Base-by-base conservation (phyloP, 495 filamentous ascomycete species). In the Penicillium maclennaniae region DNA sequence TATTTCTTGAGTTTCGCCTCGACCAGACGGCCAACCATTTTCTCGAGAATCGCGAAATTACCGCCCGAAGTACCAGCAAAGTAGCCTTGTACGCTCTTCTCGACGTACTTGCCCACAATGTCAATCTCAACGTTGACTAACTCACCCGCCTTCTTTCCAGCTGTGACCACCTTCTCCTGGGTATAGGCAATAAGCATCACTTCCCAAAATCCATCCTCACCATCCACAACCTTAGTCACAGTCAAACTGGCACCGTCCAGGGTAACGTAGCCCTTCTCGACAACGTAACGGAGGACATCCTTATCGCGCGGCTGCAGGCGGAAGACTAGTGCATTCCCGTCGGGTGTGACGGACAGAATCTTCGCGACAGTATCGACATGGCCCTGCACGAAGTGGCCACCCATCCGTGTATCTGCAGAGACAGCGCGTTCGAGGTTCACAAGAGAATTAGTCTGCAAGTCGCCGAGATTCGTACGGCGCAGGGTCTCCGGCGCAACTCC, bases 171-270 rank as follows among this genome's bases (percentile, higher is more conserved):
- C 69, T 86, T 85, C 73, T 92, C 91, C 76, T 97, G 95, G 37
- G 95, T 96, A 62, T 99, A 99, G n/a, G 89, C 83, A 69, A 99
- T 96, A 41, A 99, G 74, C 95, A 99, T 99, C 9, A 99, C 87
- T 81, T 97, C 93, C 83, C 88, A 97, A 85, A 88, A 97, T 7
- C 84, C 87, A 55, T 85, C 87, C 27, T 59, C 72, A 34, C 88
- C 87, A 62, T 90, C 66, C 25, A 73, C 73, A 2, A 97, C 93
- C 58, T 78, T 72, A 6, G 92, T 96, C 1, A 99, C 80, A 0
- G 95, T 99, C 76, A 99, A 71, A 64, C 91, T 96, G 27, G 93
- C 91, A n/a, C 95, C 95, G 69, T 99, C 95, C 41, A 99, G 78
- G 39, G 90, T 89, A 27, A 99, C 83, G 69, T 91, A 99, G 17